A percentile compares a stretch with the other conserved stretches of the same genome.
Conservation (phyloP, 768 basidiomycete species). For the Tulasnella sp. region DNA sequence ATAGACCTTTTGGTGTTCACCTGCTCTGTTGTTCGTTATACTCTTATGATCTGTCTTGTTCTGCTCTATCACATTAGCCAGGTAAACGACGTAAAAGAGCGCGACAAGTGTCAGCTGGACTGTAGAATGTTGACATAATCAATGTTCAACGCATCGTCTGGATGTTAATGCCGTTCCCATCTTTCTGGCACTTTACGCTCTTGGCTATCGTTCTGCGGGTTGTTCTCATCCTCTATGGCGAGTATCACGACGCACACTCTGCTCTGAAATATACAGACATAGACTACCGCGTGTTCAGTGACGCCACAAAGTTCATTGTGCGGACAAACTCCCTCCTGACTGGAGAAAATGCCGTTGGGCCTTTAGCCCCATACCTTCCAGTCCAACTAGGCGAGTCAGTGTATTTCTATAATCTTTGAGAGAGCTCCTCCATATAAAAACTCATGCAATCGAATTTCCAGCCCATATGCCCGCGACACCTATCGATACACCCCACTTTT, state of each 20-base stretch:
- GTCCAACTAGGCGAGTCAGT: slow-evolving; percentile 67
- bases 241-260: slow-evolving; percentile 78
- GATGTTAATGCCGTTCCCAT: slow-evolving; percentile 47
- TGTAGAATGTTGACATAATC: too few species aligned
- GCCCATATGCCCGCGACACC: slow-evolving; percentile 83
- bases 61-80: too few species aligned
- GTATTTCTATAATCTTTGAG: background rate
- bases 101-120: background rate
- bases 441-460: slow-evolving; percentile 28
- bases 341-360: slow-evolving; percentile 50
- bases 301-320: slow-evolving; percentile 67
- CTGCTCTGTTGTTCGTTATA: too few species aligned
- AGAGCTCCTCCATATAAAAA: background rate
- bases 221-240: slow-evolving; percentile 23
- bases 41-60: too few species aligned
- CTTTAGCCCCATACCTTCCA: slow-evolving; percentile 30
- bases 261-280: slow-evolving; percentile 95
- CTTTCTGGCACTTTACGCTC: slow-evolving; percentile 28
- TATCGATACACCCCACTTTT: slow-evolving; percentile 96
- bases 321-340: slow-evolving; percentile 32
- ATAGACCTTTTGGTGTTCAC: too few species aligned
- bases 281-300: slow-evolving; percentile 91
- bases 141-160: slow-evolving; percentile 31
- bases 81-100: background rate
- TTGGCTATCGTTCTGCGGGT: background rate